Conservation (phyloP, 2,329 filamentous ascomycete genomes). For the Penicillium sp. region DNA sequence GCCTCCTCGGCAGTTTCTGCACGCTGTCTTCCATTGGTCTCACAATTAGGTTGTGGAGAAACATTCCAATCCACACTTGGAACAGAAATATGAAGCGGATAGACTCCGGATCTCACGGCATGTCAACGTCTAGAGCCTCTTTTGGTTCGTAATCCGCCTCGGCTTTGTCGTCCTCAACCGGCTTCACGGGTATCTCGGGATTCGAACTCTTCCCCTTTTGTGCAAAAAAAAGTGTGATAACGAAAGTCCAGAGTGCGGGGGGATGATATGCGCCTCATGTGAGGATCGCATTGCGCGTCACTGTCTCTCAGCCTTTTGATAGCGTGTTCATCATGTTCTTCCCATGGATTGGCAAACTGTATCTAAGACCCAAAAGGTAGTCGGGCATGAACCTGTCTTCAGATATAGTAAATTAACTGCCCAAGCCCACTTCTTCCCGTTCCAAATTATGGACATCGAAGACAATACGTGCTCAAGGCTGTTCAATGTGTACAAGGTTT, state of each 20-base stretch:
- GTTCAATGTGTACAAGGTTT: no score
- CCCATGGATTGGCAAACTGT: background rate
- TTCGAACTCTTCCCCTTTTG: no score
- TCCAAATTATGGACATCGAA: no score
- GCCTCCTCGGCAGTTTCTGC: conserved; percentile 5
- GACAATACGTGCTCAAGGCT: no score
- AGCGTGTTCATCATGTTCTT: background rate
- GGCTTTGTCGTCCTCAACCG: background rate
- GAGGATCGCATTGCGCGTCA: no score
- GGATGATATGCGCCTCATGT: background rate
- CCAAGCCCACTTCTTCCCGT: no score
- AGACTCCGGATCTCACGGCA: background rate
- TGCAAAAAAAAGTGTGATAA: background rate
- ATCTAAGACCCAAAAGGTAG: background rate
- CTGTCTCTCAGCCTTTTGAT: no score
- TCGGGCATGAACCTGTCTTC: background rate
- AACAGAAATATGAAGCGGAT: background rate
- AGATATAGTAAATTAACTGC: no score
- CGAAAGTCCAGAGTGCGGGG: background rate
- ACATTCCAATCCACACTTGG: background rate
- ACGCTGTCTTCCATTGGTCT: background rate
- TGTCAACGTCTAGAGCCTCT: background rate
- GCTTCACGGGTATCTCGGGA: background rate
- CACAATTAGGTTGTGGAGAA: background rate
- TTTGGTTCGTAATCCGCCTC: background rate